Evolutionary conservation across 176 grass and related monocot species (phyloP).

Genomic region (Cymbopogon citratus): DNA sequence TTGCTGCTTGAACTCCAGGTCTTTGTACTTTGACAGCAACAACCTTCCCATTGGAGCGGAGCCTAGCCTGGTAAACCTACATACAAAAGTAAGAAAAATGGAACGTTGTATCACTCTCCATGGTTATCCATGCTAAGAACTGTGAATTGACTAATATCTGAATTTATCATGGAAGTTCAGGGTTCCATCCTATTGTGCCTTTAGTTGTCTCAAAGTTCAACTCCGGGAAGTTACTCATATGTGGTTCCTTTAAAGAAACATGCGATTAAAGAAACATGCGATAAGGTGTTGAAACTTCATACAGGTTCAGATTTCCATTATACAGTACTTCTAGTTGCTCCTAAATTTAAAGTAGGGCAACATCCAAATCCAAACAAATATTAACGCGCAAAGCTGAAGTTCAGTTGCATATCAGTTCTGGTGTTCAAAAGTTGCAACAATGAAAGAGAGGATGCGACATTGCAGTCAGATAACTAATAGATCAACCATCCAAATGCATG

Average conservation of each 20-base stretch:
- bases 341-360: neutral
- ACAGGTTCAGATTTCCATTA: neutral
- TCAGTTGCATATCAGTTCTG: neutral
- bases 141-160: neutral
- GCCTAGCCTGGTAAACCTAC: conserved; percentile 88
- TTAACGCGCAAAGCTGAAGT: neutral
- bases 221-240: neutral
- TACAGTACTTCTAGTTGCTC: neutral
- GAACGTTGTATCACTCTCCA: neutral
- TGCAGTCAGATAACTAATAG: neutral
- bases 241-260: neutral
- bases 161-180: conserved; percentile 9
- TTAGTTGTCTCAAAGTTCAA: neutral
- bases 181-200: neutral
- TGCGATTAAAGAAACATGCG: neutral
- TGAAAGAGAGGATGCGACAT: neutral
- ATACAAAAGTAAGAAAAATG: conserved; percentile 41
- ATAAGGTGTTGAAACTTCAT: neutral
- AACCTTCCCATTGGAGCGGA: conserved; percentile 58
- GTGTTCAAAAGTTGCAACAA: neutral
- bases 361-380: neutral
- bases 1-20: conserved; percentile 90
- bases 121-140: neutral
- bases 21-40: conserved; percentile 99
- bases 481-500: neutral